Base-by-base conservation (phyloP, 208 protist genomes). In the Crithidia expoeki region DNA sequence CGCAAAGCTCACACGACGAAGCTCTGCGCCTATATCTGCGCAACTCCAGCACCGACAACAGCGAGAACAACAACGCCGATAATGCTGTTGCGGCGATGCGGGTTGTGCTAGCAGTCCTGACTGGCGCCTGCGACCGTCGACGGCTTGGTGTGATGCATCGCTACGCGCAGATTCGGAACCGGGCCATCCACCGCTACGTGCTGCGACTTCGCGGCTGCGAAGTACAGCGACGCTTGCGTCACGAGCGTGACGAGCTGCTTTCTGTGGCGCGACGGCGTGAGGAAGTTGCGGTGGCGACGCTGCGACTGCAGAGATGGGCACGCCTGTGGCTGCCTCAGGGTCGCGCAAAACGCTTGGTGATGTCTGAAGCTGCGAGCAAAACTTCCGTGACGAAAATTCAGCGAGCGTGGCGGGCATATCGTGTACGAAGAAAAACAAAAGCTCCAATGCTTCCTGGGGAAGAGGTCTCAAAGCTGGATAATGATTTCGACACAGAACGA, bases 351-450 rank as follows among this genome's bases (percentile, higher is more conserved):
- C 40, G 23, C 52, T 23, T 27, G 30, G 50, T 57, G 1, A 42
- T 58, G 55, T 27, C 55, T 11, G 44, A 21, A 11, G 71, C 79
- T 34, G 46, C 65, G 23, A 61, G 52, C 23, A 46, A 81, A 23
- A 84, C 80, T 44, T 70, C 75, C 23, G 90, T 84, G 7, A 67
- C 80, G 2, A 74, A 77, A 21, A 79, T 92, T 53, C 86, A 92
- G 70, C 80, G 67, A 17, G 71, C 70, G 2, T 94, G 89, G 86
- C 70, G 66, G 9, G 64, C 66, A 6, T 82, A 83, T 61, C 64
- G 46, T 17, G 78, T 76, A 30, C 77, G 74, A 14, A 14, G 42
- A 4, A n/a, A n/a, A n/a, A n/a, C n/a, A n/a, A n/a, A n/a, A n/a
- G n/a, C n/a, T n/a, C n/a, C n/a, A n/a, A n/a, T n/a, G n/a, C n/a